Percentiles rank a stretch among this genome's conserved stretches.
phyloP scores from a whole-genome alignment of 106 monocot genomes.

The Narthecium ossifragum region DNA sequence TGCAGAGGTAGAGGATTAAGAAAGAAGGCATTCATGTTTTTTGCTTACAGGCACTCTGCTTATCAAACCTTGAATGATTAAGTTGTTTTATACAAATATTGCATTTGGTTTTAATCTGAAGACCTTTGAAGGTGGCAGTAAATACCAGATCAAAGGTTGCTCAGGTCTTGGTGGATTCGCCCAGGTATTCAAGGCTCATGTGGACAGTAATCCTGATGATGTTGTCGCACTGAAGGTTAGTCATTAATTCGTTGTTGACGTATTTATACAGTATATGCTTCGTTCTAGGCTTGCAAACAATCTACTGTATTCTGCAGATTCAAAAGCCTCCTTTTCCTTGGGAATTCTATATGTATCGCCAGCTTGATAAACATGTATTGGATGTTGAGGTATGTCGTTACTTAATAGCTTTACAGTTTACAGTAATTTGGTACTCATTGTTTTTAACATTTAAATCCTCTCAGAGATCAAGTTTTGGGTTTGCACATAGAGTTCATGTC shows the following conservation, averaged over 20 bases:
- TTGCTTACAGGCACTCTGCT: too few relatives aligned
- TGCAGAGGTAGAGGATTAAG: too few relatives aligned
- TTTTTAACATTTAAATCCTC: constrained; percentile 1
- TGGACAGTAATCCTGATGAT: constrained; percentile 67
- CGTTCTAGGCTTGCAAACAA: not conserved
- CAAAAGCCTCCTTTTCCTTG: constrained; percentile 83
- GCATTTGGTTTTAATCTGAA: constrained; percentile 13
- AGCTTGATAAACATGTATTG: constrained; percentile 63
- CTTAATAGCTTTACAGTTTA: not conserved
- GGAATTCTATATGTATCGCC: constrained; percentile 97
- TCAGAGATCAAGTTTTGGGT: constrained; percentile 88
- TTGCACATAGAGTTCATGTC: constrained; percentile 63
- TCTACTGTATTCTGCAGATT: constrained; percentile 37
- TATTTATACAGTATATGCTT: not conserved
- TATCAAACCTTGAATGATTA: too few relatives aligned
- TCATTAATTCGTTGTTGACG: not conserved
- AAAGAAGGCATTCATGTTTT: too few relatives aligned
- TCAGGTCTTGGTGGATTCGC: constrained; percentile 81
- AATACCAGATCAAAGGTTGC: constrained; percentile 89
- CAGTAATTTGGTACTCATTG: not conserved
- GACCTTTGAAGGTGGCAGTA: constrained; percentile 42
- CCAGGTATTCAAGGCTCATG: constrained; percentile 72
- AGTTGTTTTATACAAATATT: too few relatives aligned
- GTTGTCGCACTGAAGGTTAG: constrained; percentile 79
- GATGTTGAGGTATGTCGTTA: constrained; percentile 47